Conservation (phyloP, 352 stramenopile species). For the Phytophthora pini region DNA sequence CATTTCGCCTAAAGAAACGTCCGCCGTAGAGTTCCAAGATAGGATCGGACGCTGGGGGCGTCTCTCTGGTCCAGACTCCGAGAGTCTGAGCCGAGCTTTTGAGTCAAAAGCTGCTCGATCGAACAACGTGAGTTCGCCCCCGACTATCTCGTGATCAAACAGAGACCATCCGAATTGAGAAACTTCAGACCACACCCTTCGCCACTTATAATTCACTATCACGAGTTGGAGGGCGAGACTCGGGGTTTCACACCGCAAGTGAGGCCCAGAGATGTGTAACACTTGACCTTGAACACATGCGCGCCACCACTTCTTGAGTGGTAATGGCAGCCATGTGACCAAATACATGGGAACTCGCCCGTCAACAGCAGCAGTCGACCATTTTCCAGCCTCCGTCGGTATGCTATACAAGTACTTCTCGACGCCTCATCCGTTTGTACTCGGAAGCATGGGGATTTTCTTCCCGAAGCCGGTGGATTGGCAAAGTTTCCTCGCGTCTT, state of each 20-base stretch:
- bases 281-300: constrained; percentile 16
- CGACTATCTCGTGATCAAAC: constrained; percentile 15
- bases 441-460: constrained; percentile 5
- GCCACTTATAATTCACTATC: constrained; percentile 7
- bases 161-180: constrained; percentile 13
- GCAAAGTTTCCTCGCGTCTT: constrained; percentile 15
- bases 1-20: constrained; percentile 28
- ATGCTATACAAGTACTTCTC: background rate
- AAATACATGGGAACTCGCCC: background rate
- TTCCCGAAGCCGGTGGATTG: constrained; percentile 16
- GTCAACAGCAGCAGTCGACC: background rate
- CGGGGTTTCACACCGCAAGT: constrained; percentile 7
- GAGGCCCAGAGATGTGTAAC: constrained; percentile 9
- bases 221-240: background rate
- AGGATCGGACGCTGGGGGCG: constrained; percentile 37
- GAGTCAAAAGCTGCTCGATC: constrained; percentile 26
- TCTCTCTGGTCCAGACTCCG: constrained; percentile 16
- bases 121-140: constrained; percentile 17
- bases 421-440: background rate
- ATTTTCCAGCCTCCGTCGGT: background rate
- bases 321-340: background rate
- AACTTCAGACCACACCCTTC: constrained; percentile 6
- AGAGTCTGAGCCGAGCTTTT: constrained; percentile 18
- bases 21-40: constrained; percentile 33
- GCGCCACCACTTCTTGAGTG: background rate